A percentile compares a stretch with the other conserved stretches of the same genome.
Evolutionary conservation across 1,139 yeast species (phyloP).

Genomic region (Yamadazyma triangularis): DNA sequence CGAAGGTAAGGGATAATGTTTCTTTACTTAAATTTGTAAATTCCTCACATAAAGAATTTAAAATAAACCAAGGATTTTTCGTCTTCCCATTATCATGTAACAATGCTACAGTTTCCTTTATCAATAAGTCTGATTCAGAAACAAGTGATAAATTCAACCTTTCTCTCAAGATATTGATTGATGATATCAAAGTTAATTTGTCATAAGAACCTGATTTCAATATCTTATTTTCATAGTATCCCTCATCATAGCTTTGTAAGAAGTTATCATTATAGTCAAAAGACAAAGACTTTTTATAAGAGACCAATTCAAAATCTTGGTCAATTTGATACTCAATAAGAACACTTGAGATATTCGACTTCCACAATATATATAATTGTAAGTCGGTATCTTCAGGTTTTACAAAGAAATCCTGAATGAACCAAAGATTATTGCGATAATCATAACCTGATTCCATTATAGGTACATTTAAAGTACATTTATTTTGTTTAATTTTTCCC

Average conservation of each 20-base stretch:
- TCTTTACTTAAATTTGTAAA: conserved; percentile 57
- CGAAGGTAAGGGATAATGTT: conserved; percentile 22
- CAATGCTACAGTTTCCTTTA: conserved; percentile 19
- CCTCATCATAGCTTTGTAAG: conserved; percentile 25
- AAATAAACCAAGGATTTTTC: conserved; percentile 46
- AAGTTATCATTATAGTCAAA: conserved; percentile 13
- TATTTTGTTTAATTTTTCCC: conserved; percentile 20
- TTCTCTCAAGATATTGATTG: conserved; percentile 28
- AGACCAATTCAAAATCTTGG: conserved; percentile 14
- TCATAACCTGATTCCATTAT: conserved; percentile 7
- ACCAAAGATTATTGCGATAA: conserved; percentile 41
- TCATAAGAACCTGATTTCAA: conserved; percentile 49
- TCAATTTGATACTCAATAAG: conserved; percentile 22
- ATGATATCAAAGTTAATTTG: conserved; percentile 37
- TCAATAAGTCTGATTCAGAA: conserved; percentile 5
- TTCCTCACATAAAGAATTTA: conserved; percentile 64
- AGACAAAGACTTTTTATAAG: conserved; percentile 1
- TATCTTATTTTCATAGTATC: conserved; percentile 37
- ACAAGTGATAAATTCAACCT: conserved; percentile 14
- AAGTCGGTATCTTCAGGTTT: conserved; percentile 20
- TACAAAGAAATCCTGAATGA: conserved; percentile 34
- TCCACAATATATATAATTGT: conserved; percentile 47
- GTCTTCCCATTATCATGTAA: conserved; percentile 6
- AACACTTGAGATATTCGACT: conserved; percentile 55
- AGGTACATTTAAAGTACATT: conserved; percentile 21